A percentile compares a stretch with the other conserved stretches of the same genome.
Evolutionary conservation across 1,139 yeast genomes (phyloP).

Genomic region (Yamadazyma triangularis): DNA sequence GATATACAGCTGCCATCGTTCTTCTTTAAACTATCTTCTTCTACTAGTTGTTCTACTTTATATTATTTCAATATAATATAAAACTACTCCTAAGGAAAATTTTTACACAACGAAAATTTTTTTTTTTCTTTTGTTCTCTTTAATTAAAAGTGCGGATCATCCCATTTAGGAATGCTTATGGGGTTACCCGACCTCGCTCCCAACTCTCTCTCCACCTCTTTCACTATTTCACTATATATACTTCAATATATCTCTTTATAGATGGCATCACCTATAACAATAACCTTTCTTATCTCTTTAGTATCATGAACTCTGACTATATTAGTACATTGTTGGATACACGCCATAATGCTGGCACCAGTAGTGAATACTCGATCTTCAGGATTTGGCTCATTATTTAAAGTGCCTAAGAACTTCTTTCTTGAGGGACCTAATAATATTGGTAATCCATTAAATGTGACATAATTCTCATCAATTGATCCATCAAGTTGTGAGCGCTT

Average conservation of each 20-base stretch:
- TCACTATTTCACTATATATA: too few species aligned
- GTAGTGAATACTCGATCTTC: constrained; percentile 69
- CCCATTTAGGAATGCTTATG: too few species aligned
- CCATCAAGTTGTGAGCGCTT: constrained; percentile 17
- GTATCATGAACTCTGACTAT: constrained; percentile 91
- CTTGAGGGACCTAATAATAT: constrained; percentile 83
- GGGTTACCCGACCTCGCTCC: too few species aligned
- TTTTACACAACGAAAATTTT: too few species aligned
- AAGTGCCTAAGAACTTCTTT: constrained; percentile 76
- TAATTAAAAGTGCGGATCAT: too few species aligned
- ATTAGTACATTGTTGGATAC: constrained; percentile 71
- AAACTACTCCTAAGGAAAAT: too few species aligned
- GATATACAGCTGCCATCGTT: constrained; percentile 59
- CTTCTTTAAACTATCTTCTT: too few species aligned
- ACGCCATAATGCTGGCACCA: constrained; percentile 68
- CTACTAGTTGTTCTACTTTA: too few species aligned
- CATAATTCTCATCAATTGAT: constrained; percentile 21
- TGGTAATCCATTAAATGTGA: constrained; percentile 52
- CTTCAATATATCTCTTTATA: constrained; percentile 34
- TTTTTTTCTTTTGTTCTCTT: too few species aligned
- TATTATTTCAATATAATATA: too few species aligned
- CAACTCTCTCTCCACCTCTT: too few species aligned
- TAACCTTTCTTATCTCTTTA: constrained; percentile 57
- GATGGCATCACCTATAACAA: constrained; percentile 72
- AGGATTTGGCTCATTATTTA: constrained; percentile 50